phyloP scores from a whole-genome alignment of 768 basidiomycete species.

The Gloeopeniophorella convolvens region DNA sequence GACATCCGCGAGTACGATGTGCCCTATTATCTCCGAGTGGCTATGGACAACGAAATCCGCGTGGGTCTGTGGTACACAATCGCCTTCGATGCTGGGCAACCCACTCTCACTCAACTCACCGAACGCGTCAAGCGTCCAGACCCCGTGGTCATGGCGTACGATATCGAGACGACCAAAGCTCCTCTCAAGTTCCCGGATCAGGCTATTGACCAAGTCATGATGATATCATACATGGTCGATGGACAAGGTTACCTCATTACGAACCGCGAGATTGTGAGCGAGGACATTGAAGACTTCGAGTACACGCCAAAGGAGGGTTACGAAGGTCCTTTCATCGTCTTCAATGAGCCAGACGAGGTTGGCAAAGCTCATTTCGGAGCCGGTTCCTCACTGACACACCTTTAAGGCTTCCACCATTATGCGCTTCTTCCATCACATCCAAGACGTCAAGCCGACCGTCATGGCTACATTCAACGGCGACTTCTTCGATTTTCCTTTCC shows the following conservation, averaged over 20 bases:
- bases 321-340: constrained; percentile 92
- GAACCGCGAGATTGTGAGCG: constrained; percentile 93
- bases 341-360: constrained; percentile 92
- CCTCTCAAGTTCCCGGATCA: constrained; percentile 99
- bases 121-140: constrained; percentile 97
- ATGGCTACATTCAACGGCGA: constrained; percentile 99
- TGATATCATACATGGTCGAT: constrained; percentile 99
- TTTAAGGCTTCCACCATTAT: constrained; percentile 70
- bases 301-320: constrained; percentile 98
- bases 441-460: constrained; percentile 90
- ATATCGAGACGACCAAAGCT: constrained; percentile 99
- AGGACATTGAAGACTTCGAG: constrained; percentile 98
- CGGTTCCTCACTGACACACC: neutral
- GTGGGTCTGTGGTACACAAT: constrained; percentile 98
- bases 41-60: constrained; percentile 96
- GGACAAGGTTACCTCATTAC: constrained; percentile 97
- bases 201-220: constrained; percentile 96
- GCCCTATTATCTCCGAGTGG: constrained; percentile 96
- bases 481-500: constrained; percentile 98
- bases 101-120: constrained; percentile 58
- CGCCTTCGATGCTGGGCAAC: constrained; percentile 74
- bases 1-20: constrained; percentile 97
- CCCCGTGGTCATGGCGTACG: constrained; percentile 97
- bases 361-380: constrained; percentile 11
- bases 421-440: constrained; percentile 91